Conservation (phyloP, 2,329 filamentous ascomycete species). For the Pseudopithomyces maydicus region DNA sequence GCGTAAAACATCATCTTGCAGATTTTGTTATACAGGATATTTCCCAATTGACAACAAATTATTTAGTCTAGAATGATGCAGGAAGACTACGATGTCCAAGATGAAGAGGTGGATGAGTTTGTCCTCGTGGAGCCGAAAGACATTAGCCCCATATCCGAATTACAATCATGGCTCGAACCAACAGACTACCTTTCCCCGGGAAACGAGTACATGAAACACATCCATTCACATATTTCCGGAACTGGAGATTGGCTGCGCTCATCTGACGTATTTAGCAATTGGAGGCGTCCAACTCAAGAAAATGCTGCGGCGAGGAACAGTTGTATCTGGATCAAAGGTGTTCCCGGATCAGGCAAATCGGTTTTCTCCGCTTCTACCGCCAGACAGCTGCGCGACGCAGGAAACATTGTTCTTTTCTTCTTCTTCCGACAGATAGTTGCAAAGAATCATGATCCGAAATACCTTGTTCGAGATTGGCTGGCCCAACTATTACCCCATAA, state of each 20-base stretch:
- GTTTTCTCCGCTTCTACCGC: slow-evolving; percentile 34
- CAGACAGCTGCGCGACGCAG: background rate
- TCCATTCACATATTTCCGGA: background rate
- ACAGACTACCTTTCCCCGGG: background rate
- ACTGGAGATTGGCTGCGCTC: background rate
- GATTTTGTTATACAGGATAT: too few relatives aligned
- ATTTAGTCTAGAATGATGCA: too few relatives aligned
- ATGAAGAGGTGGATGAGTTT: background rate
- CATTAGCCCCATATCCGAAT: background rate
- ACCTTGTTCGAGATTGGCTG: background rate
- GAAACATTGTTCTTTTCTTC: background rate
- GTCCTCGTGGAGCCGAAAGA: background rate
- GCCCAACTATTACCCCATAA: background rate
- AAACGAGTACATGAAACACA: background rate
- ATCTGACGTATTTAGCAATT: background rate
- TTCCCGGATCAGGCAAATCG: slow-evolving; percentile 46
- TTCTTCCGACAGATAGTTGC: background rate
- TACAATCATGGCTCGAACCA: background rate
- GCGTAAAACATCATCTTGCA: too few relatives aligned
- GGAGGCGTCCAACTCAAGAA: slow-evolving; percentile 7
- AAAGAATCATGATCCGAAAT: background rate
- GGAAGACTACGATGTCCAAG: background rate
- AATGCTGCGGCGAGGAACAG: background rate
- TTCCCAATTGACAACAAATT: too few relatives aligned
- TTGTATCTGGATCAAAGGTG: slow-evolving; percentile 37